phyloP scores from a whole-genome alignment of 2,329 filamentous ascomycete genomes.

The Didymella glomerata region DNA sequence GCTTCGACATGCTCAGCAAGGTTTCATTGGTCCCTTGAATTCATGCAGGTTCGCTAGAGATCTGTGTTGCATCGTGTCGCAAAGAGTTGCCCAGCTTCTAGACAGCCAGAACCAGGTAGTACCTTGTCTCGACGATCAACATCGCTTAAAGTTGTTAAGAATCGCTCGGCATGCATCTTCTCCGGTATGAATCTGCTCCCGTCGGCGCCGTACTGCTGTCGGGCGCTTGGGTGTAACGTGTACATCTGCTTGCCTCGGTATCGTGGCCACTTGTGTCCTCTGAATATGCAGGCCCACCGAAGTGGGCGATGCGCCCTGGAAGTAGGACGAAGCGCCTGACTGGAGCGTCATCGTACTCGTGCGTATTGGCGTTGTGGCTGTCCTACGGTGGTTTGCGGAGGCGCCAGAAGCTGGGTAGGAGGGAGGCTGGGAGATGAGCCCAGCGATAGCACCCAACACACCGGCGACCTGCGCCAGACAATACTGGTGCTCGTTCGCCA shows the following conservation, averaged over 20 bases:
- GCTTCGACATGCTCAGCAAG: neutral
- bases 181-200: constrained; percentile 2
- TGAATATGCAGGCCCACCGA: neutral
- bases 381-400: neutral
- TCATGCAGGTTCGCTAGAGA: neutral
- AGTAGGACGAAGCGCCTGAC: neutral
- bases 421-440: neutral
- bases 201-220: neutral
- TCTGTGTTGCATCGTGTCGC: neutral
- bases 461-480: neutral
- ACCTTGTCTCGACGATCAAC: constrained; percentile 11
- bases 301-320: neutral
- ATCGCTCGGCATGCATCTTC: constrained; percentile 2
- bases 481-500: neutral
- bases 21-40: constrained; percentile 1
- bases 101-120: neutral
- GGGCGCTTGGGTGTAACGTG: neutral
- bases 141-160: constrained; percentile 8
- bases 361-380: no score
- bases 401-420: neutral
- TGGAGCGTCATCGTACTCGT: neutral
- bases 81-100: neutral
- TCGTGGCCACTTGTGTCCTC: neutral
- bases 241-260: neutral
- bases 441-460: no score